These are phyloP conservation scores for Aegilops speltoides DNA, from an alignment of 176 grass and related monocot genomes.

Conservation along the genomic window DNA sequence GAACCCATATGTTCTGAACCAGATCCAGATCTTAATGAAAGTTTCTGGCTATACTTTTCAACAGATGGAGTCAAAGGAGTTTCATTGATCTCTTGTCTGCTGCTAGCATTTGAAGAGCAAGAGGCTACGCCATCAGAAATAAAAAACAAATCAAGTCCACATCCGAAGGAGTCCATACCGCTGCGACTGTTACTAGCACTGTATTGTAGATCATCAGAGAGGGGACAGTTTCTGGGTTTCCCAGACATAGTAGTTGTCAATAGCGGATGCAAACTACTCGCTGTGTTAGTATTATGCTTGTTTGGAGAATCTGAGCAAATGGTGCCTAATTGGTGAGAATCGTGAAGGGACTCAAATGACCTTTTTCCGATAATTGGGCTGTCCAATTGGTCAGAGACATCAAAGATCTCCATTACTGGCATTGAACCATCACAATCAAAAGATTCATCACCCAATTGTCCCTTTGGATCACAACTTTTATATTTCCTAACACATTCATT, in stretches of 20 bases:
- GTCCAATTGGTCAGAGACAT: constrained; percentile 28
- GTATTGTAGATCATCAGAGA: constrained; percentile 39
- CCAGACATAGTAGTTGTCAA: constrained; percentile 33
- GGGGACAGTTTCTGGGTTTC: constrained; percentile 44
- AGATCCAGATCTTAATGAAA: constrained; percentile 26
- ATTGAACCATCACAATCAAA: constrained; percentile 15
- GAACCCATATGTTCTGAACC: constrained; percentile 35
- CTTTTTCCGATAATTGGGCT: constrained; percentile 33
- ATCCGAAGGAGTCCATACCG: constrained; percentile 30
- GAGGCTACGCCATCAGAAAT: constrained; percentile 26
- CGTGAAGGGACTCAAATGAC: constrained; percentile 7
- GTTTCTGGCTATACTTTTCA: constrained; percentile 45
- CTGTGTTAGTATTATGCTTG: not conserved
- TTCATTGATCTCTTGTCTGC: constrained; percentile 9
- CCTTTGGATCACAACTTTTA: constrained; percentile 26
- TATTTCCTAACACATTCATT: constrained; percentile 24
- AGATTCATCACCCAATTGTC: constrained; percentile 5
- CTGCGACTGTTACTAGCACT: constrained; percentile 33
- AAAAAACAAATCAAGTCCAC: constrained; percentile 33
- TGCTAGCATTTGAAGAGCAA: constrained; percentile 22
- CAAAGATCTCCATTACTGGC: constrained; percentile 48
- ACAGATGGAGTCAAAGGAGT: constrained; percentile 44
- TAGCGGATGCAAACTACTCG: not conserved
- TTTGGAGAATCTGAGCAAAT: not conserved
- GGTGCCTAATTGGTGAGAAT: not conserved